These are phyloP conservation scores for Mycena vitilis DNA, from an alignment of 768 basidiomycete species.

Conservation along the genomic window DNA sequence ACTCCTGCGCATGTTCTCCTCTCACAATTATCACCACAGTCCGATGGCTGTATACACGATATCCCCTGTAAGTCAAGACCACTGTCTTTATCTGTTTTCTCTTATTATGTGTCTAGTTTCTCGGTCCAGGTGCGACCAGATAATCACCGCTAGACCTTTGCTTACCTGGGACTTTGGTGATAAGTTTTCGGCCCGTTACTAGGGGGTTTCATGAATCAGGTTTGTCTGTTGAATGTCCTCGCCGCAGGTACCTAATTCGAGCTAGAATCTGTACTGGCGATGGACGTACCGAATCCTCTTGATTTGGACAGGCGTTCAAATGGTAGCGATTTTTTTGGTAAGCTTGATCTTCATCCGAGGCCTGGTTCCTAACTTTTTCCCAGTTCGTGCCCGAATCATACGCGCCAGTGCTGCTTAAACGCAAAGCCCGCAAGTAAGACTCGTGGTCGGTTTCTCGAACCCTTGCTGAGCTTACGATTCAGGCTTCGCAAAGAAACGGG, in stretches of 20 bases:
- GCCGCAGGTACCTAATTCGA: background rate
- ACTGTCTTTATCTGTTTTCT: conserved; percentile 26
- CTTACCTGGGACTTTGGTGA: background rate
- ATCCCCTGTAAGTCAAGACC: conserved; percentile 65
- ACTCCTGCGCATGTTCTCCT: background rate
- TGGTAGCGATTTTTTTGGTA: conserved; percentile 63
- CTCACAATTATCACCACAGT: conserved; percentile 32
- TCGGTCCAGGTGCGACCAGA: conserved; percentile 27
- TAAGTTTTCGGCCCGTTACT: conserved; percentile 14
- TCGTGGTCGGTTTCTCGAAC: conserved; percentile 1
- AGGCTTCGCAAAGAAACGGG: conserved; percentile 69
- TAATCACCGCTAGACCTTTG: background rate
- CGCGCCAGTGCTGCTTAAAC: conserved; percentile 66
- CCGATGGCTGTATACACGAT: conserved; percentile 69
- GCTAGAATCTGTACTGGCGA: conserved; percentile 69
- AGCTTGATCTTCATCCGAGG: conserved; percentile 30
- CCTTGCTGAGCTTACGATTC: background rate
- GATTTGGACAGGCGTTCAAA: conserved; percentile 75
- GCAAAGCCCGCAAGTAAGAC: conserved; percentile 66
- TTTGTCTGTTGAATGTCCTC: conserved; percentile 36
- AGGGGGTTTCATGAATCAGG: conserved; percentile 76
- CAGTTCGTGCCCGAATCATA: conserved; percentile 83
- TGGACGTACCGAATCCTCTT: conserved; percentile 82
- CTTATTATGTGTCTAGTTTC: conserved; percentile 21
- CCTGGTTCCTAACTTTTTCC: background rate